These are phyloP conservation scores for Schwanniomyces pseudopolymorphus DNA, from an alignment of 805 yeast genomes.

Conservation along the genomic window DNA sequence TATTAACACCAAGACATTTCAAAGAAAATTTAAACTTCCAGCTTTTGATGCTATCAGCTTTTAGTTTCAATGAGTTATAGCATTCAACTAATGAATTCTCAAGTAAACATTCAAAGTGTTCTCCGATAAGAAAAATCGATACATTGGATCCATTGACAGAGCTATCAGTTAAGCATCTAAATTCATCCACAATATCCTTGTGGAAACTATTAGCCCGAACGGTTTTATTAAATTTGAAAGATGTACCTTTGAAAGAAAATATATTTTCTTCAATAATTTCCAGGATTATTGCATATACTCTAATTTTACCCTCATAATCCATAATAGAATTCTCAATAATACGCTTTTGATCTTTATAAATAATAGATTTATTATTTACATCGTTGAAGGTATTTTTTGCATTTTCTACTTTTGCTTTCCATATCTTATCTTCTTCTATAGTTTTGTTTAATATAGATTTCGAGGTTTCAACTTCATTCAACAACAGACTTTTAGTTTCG, in stretches of 20 bases:
- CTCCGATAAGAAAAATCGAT: slow-evolving; percentile 18
- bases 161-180: slow-evolving; percentile 17
- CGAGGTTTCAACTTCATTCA: slow-evolving; percentile 17
- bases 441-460: slow-evolving; percentile 15
- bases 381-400: slow-evolving; percentile 18
- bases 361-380: slow-evolving; percentile 24
- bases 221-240: slow-evolving; percentile 18
- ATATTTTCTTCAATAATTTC: neutral
- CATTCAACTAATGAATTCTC: slow-evolving; percentile 7
- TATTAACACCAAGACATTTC: slow-evolving; percentile 8
- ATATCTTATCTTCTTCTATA: slow-evolving; percentile 15
- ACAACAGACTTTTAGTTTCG: slow-evolving; percentile 14
- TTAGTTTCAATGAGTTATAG: slow-evolving; percentile 7
- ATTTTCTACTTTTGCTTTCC: slow-evolving; percentile 17
- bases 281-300: slow-evolving; percentile 23
- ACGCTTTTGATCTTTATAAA: slow-evolving; percentile 38
- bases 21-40: slow-evolving; percentile 10
- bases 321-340: slow-evolving; percentile 50
- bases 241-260: slow-evolving; percentile 4
- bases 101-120: slow-evolving; percentile 5
- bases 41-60: neutral
- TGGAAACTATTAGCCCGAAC: slow-evolving; percentile 4
- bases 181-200: slow-evolving; percentile 19
- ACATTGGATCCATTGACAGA: slow-evolving; percentile 16
- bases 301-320: slow-evolving; percentile 23